These are phyloP conservation scores for Talaromyces sp. DNA, from an alignment of 2,329 filamentous ascomycete genomes.

Conservation along the genomic window DNA sequence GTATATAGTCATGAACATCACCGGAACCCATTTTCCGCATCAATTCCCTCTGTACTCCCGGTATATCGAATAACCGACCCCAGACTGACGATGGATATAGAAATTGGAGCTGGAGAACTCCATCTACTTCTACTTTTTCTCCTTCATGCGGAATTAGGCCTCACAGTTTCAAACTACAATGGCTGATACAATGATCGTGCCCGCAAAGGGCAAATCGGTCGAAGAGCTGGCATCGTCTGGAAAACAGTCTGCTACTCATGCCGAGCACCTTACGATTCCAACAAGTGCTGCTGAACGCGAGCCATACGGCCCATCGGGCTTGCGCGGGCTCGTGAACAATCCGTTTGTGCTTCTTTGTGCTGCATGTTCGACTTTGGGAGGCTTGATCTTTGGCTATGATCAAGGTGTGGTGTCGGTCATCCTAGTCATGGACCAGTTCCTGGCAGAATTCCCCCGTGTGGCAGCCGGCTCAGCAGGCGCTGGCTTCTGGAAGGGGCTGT, in stretches of 20 bases:
- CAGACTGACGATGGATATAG: not conserved
- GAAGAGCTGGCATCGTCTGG: not conserved
- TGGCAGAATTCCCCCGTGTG: slow-evolving; percentile 40
- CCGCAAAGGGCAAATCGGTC: not conserved
- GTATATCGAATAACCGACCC: not conserved
- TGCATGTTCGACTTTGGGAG: slow-evolving; percentile 46
- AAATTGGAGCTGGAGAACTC: not conserved
- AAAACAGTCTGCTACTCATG: not conserved
- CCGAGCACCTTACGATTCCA: not conserved
- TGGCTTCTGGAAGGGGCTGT: slow-evolving; percentile 38
- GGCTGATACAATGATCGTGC: not conserved
- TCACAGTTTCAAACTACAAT: not conserved
- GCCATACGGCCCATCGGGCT: slow-evolving; percentile 32
- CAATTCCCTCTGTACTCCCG: not conserved
- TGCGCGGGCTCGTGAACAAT: slow-evolving; percentile 42
- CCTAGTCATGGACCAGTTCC: slow-evolving; percentile 50
- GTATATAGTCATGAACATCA: not conserved
- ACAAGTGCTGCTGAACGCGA: slow-evolving; percentile 16
- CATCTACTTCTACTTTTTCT: not conserved
- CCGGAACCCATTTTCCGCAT: not conserved
- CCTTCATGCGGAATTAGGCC: not conserved
- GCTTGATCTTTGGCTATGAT: slow-evolving; percentile 48
- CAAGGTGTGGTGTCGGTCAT: slow-evolving; percentile 41
- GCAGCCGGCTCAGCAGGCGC: slow-evolving; percentile 31
- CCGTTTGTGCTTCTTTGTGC: slow-evolving; percentile 48